Evolutionary conservation across 2,329 filamentous ascomycete genomes (phyloP), one percentile per base, ranked within the genome.

Genomic region (Penicillium sp.): DNA sequence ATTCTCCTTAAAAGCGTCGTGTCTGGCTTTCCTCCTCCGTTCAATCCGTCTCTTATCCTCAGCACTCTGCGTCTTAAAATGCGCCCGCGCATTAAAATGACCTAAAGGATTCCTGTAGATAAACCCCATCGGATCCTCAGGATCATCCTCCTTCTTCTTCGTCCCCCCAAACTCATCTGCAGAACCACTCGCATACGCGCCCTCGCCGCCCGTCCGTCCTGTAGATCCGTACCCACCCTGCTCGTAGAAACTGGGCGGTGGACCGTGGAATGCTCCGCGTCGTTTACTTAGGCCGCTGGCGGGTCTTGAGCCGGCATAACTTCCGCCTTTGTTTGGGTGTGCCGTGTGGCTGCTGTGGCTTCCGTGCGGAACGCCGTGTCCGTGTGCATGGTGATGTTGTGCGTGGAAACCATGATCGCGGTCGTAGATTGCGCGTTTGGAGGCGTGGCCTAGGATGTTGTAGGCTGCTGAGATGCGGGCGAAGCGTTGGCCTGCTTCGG

Each of bases 201-300:
- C 53, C 19, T 75, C 37, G 86, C 74, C 33, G 86, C 74, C 76
- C 46, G 57, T 89, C 89, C 35, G 83, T 83, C 2, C 77, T 71
- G 57, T 90, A 3, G 78, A 73, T 48, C 90, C 91, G 83, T 92
- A 96, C 3, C 90, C 91, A 4, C 92, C 92, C 60, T 83, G 87
- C 19, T 88, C 84, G 75, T 92, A 97, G 78, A 97, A 98, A 62
- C 87, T 91, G 0, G 93, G 93, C 50, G 95, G 93, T 3, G 95
- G 93, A 0, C 93, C 93, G 21, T 85, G 85, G 75, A 96, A 97
- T 4, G 88, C 82, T 2, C 87, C 85, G 3, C 91, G 82, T 25
- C 93, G 85, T 42, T 88, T 85, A 71, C 88, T 92, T 31, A 99
- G 79, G 0, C 95, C 95, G 1, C 86, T 91, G 0, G 95, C 87